Evolutionary conservation across 2,329 filamentous ascomycete species (phyloP).

Genomic region (Fusarium burgessii): DNA sequence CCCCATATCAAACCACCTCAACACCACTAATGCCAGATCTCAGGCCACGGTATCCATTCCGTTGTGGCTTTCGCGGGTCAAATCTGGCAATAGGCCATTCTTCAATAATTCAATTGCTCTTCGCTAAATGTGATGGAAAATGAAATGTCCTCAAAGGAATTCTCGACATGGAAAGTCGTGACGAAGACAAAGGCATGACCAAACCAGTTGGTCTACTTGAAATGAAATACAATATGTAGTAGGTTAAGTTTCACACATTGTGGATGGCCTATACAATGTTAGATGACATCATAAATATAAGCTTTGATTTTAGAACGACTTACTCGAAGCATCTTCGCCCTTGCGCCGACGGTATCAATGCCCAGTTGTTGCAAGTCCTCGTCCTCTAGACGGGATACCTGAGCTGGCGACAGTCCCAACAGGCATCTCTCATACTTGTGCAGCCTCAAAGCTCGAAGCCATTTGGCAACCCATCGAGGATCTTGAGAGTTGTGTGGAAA

Average conservation of each 20-base stretch:
- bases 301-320: conserved; percentile 4
- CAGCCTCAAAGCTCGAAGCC: conserved; percentile 44
- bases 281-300: not conserved
- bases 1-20: conserved; percentile 34
- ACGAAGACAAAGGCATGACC: conserved; percentile 6
- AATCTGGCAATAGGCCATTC: not conserved
- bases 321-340: conserved; percentile 44
- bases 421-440: conserved; percentile 45
- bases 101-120: not conserved
- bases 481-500: conserved; percentile 42
- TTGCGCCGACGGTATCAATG: conserved; percentile 43
- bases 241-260: conserved; percentile 20
- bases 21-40: conserved; percentile 38
- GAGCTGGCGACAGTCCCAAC: conserved; percentile 38
- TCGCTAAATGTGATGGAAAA: conserved; percentile 7
- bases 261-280: conserved; percentile 38
- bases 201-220: conserved; percentile 18
- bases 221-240: not conserved
- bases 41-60: conserved; percentile 18
- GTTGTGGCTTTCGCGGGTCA: not conserved
- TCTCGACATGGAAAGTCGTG: not conserved
- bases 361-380: conserved; percentile 42
- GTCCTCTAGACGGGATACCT: conserved; percentile 35
- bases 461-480: conserved; percentile 44
- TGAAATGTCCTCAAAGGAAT: not conserved